Base-by-base conservation (phyloP, 2,329 filamentous ascomycete species). In the Colletotrichum neosansevieriae region DNA sequence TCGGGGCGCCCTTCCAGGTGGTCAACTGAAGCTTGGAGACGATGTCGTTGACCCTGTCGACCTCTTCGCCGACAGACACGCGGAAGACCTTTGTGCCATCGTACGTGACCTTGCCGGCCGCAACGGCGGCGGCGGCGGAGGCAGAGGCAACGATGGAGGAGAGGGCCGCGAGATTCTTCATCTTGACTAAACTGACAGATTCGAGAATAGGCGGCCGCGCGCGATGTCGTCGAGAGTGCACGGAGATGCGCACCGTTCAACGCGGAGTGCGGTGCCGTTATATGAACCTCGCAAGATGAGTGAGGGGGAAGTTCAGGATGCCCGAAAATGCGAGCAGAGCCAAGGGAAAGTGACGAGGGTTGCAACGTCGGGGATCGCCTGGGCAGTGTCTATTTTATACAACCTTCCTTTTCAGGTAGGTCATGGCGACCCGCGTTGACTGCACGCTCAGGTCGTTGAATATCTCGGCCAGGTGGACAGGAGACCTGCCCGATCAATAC, bases 21-120 rank as follows among this genome's bases (percentile, higher is more conserved):
- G 72, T 70, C 51, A 83, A 73, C 5, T 75, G 75, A 32, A 82
- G 75, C 63, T 75, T 74, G 50, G 73, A 65, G 53, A 81, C 72
- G 64, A 81, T 73, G n/a, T 72, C 68, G 67, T 77, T 76, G 58
- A 83, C 71, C 19, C 72, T 72, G 63, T 72, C 73, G 19, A 75
- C 74, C 56, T 79, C 72, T 49, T 77, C 70, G 17, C 76, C 75
- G 40, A 80, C 78, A 7, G 78, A 74, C n/a, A 84, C 73, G 10
- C 82, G 81, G 62, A 81, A 79, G 40, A 82, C 82, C 71, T 83
- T 82, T 75, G 80, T 82, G 12, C 82, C 82, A 60, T 80, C 76
- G 66, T 85, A 85, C 54, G 67, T 53, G 7, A 38, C 10, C 61
- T 47, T 24, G 15, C 9, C 61, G 13, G 6, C 47, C 10, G 62